phyloP scores from a whole-genome alignment of 139 green algal genomes.

The Chlamydomonas applanata region DNA sequence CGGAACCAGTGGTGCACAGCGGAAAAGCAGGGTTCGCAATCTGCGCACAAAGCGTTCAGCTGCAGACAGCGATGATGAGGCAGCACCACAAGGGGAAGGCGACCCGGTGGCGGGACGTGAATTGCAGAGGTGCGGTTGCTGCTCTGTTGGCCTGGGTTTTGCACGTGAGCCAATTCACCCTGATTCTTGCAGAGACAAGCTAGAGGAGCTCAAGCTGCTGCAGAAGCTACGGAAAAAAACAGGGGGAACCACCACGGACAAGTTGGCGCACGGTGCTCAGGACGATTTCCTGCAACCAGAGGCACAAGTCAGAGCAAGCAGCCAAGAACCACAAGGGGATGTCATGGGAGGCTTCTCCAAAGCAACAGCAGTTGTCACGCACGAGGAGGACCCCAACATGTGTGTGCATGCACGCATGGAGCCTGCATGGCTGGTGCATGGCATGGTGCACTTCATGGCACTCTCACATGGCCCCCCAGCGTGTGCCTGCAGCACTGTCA shows the following conservation, averaged over 20 bases:
- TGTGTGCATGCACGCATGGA: not conserved
- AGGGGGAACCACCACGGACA: not conserved
- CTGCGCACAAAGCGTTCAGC: no score
- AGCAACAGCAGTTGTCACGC: not conserved
- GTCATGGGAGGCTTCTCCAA: slow-evolving; percentile 9
- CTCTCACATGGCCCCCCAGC: not conserved
- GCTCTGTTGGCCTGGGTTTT: no score
- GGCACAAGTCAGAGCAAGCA: not conserved
- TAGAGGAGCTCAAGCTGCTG: slow-evolving; percentile 6
- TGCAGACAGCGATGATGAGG: no score
- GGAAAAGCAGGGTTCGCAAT: no score
- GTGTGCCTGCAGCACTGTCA: not conserved
- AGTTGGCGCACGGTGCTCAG: not conserved
- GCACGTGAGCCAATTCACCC: no score
- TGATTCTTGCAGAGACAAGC: not conserved
- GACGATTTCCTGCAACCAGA: not conserved
- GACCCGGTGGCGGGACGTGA: no score
- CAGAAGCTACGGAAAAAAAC: slow-evolving; percentile 2
- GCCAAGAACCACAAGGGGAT: not conserved
- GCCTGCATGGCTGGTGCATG: not conserved
- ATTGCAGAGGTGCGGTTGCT: no score
- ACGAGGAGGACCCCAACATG: slow-evolving; percentile 6
- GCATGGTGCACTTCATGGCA: not conserved
- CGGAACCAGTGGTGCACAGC: no score
- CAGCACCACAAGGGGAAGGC: no score